These are phyloP conservation scores for Byssoonygena ceratinophila DNA, from an alignment of 2,329 filamentous ascomycete genomes.

Conservation along the genomic window DNA sequence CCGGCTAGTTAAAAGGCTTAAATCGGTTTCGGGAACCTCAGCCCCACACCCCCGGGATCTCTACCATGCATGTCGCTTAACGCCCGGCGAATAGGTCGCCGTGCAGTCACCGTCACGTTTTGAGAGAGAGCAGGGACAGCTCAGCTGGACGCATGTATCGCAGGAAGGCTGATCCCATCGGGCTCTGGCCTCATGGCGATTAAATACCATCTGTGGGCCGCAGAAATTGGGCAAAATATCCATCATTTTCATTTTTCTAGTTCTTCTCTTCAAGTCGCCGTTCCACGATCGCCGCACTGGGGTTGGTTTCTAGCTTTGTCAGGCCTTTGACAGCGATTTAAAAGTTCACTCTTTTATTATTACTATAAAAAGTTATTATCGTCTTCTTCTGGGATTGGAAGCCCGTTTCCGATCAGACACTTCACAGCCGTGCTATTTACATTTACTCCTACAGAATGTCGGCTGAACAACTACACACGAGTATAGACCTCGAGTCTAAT, in stretches of 20 bases:
- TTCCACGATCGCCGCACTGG: not conserved
- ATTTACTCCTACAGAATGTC: not conserved
- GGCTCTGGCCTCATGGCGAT: not conserved
- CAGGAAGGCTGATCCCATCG: not conserved
- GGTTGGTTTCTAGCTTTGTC: not conserved
- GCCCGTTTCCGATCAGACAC: not conserved
- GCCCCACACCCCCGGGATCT: too few relatives aligned
- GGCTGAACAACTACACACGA: constrained; percentile 1
- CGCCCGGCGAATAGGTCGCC: too few relatives aligned
- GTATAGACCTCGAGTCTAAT: constrained; percentile 25
- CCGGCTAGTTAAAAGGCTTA: too few relatives aligned
- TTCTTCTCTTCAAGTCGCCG: constrained; percentile 1
- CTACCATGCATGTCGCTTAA: too few relatives aligned
- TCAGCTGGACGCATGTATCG: not conserved
- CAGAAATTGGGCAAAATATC: not conserved
- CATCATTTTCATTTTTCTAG: not conserved
- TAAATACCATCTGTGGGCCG: not conserved
- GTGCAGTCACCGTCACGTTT: too few relatives aligned
- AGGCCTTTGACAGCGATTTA: not conserved
- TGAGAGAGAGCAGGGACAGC: not conserved
- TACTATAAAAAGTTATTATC: not conserved
- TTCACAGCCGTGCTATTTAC: not conserved
- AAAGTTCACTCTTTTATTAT: not conserved
- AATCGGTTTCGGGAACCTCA: too few relatives aligned
- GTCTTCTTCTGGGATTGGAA: not conserved